Evolutionary conservation across 805 yeast species (phyloP), one percentile per base, ranked within the genome.

Genomic region (Ogataea pignaliae): DNA sequence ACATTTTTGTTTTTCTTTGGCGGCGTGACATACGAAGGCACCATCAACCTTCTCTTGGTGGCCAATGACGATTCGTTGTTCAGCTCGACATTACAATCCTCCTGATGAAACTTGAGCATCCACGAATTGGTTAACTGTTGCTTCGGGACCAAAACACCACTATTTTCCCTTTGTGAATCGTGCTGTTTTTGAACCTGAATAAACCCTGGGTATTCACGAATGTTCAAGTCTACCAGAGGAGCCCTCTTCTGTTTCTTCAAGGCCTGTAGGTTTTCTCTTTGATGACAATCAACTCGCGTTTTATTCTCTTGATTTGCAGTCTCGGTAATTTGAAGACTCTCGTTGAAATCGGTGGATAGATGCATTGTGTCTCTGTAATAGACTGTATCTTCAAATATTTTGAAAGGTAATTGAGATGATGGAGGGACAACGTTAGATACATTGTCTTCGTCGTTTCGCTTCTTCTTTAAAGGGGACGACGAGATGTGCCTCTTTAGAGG

Each of bases 21-120:
- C 3, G 59, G 59, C 3, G 59, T 55, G 30, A 53, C 46, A 31
- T 44, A 55, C 8, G 57, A 55, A 10, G 59, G 59, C 13, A 54
- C 37, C 9, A 43, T 44, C 2, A 38, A 17, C 16, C 35, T 37
- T 10, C 17, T 16, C n/a, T 18, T 36, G 18, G 28, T 29, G 16
- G 16, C 12, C 10, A 13, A 9, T 5, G 28, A 16, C n/a, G 32
- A 36, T 7, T 18, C 15, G 16, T 17, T 21, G 26, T 21, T 21
- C 7, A 7, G 26, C 26, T 4, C 26, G n/a, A n/a, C n/a, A n/a
- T n/a, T n/a, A n/a, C n/a, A n/a, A 21, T 21, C 26, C 26, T 21
- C 26, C 26, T 21, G 26, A 21, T 21, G 26, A 10, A 48, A 43
- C 11, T 47, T 47, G 14, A 53, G 31, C 53, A 55, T 47, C 48